Percentiles rank a stretch among this genome's conserved stretches.
phyloP scores from a whole-genome alignment of 1,139 yeast genomes.

The Pichia sp. region DNA sequence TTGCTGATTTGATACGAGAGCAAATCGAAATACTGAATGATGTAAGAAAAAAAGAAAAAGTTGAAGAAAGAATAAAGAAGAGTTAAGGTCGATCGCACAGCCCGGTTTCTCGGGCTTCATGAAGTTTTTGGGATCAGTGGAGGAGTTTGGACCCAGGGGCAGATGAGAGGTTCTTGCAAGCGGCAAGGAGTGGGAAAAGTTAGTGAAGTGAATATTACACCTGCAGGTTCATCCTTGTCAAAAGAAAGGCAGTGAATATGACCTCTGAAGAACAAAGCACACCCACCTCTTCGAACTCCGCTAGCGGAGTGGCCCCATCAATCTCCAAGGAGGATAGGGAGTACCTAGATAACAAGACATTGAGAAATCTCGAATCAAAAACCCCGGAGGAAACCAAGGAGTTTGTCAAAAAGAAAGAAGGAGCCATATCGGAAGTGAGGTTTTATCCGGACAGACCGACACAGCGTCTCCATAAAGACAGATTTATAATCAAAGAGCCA shows the following conservation, averaged over 20 bases:
- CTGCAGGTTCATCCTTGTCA: too few species aligned
- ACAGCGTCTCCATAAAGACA: slow-evolving; percentile 54
- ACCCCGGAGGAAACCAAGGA: slow-evolving; percentile 9
- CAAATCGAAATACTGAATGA: neutral
- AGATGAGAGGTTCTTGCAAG: too few species aligned
- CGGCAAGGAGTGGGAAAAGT: too few species aligned
- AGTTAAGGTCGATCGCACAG: neutral
- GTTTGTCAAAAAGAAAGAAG: slow-evolving; percentile 45
- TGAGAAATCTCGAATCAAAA: slow-evolving; percentile 23
- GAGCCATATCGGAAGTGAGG: slow-evolving; percentile 50
- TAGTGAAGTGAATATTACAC: too few species aligned
- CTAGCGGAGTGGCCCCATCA: slow-evolving; percentile 11
- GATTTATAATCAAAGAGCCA: slow-evolving; percentile 65
- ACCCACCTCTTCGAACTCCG: neutral
- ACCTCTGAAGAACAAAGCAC: neutral
- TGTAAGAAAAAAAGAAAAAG: neutral
- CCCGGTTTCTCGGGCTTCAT: neutral
- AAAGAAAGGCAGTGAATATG: neutral
- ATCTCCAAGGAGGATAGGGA: slow-evolving; percentile 17
- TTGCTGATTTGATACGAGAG: too few species aligned
- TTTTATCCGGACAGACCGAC: slow-evolving; percentile 84
- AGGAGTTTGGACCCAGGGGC: too few species aligned
- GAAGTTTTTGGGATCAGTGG: neutral
- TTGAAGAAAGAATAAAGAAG: neutral
- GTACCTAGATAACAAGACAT: slow-evolving; percentile 41